Conservation (phyloP, 83 land plant species). For the Diphasiastrum complanatum region DNA sequence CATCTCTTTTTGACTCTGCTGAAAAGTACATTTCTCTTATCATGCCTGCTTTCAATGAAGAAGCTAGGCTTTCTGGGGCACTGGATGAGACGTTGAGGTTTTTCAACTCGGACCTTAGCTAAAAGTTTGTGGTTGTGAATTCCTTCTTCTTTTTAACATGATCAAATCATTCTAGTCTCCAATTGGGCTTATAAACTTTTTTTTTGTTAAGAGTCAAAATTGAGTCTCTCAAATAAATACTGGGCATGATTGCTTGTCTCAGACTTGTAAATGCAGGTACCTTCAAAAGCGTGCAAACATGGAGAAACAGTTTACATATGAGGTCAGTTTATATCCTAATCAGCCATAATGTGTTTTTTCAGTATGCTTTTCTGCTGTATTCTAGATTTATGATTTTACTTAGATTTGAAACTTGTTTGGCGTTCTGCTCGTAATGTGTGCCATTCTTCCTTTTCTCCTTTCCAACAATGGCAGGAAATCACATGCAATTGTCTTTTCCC, state of each 20-base stretch:
- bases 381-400: background rate
- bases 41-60: conserved; percentile 83
- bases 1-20: conserved; percentile 57
- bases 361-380: background rate
- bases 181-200: conserved; percentile 6
- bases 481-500: too few species aligned
- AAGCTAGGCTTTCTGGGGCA: conserved; percentile 63
- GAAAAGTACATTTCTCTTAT: conserved; percentile 69
- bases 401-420: too few species aligned
- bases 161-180: conserved; percentile 11
- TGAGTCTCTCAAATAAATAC: background rate
- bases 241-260: background rate
- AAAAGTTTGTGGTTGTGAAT: background rate
- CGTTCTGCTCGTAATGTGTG: too few species aligned
- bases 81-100: conserved; percentile 64
- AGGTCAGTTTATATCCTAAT: conserved; percentile 50
- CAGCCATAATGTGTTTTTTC: background rate
- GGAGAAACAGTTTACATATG: conserved; percentile 78
- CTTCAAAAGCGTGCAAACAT: conserved; percentile 64
- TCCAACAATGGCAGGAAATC: too few species aligned
- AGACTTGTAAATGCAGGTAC: conserved; percentile 47
- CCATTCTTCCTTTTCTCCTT: too few species aligned
- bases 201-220: conserved; percentile 3
- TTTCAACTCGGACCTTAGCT: background rate
- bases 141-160: background rate